Conservation (phyloP, 2,329 filamentous ascomycete genomes). For the Alternaria panax region DNA sequence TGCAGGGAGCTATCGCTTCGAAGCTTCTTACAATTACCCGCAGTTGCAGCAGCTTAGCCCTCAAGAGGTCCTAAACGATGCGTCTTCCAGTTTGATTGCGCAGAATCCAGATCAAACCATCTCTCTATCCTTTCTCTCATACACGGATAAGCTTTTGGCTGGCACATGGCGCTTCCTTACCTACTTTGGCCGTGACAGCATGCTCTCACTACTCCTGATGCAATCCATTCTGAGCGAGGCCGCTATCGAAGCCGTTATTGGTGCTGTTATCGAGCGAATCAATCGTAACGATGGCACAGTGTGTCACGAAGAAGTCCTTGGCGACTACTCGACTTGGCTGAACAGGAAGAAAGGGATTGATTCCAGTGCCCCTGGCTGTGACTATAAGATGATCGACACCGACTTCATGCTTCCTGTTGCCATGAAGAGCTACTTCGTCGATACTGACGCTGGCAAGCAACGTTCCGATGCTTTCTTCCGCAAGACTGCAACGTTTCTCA, state of each 20-base stretch:
- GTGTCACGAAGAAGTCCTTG: slow-evolving; percentile 71
- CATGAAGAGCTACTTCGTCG: slow-evolving; percentile 66
- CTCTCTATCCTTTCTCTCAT: slow-evolving; percentile 69
- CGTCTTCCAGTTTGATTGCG: slow-evolving; percentile 56
- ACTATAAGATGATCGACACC: slow-evolving; percentile 69
- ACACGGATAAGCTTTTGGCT: slow-evolving; percentile 67
- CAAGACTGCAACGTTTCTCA: slow-evolving; percentile 58
- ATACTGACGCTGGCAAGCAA: slow-evolving; percentile 52
- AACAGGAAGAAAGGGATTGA: slow-evolving; percentile 62
- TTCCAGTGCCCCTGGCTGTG: slow-evolving; percentile 62
- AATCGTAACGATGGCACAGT: slow-evolving; percentile 67
- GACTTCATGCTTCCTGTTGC: slow-evolving; percentile 68
- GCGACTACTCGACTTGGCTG: slow-evolving; percentile 69
- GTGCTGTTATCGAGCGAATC: slow-evolving; percentile 67
- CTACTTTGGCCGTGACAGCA: slow-evolving; percentile 71
- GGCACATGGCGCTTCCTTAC: slow-evolving; percentile 72
- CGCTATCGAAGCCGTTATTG: slow-evolving; percentile 67
- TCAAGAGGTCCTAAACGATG: slow-evolving; percentile 58
- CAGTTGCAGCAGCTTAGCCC: slow-evolving; percentile 64
- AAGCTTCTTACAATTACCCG: slow-evolving; percentile 68
- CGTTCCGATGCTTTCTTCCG: slow-evolving; percentile 50
- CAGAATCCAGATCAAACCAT: slow-evolving; percentile 58
- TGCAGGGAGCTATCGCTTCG: slow-evolving; percentile 64
- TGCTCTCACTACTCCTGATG: slow-evolving; percentile 67
- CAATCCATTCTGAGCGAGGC: slow-evolving; percentile 65